Evolutionary conservation across 495 filamentous ascomycete species (phyloP), one percentile per base, ranked within the genome.

Genomic region (Pseudoneurospora amorphoporcata): DNA sequence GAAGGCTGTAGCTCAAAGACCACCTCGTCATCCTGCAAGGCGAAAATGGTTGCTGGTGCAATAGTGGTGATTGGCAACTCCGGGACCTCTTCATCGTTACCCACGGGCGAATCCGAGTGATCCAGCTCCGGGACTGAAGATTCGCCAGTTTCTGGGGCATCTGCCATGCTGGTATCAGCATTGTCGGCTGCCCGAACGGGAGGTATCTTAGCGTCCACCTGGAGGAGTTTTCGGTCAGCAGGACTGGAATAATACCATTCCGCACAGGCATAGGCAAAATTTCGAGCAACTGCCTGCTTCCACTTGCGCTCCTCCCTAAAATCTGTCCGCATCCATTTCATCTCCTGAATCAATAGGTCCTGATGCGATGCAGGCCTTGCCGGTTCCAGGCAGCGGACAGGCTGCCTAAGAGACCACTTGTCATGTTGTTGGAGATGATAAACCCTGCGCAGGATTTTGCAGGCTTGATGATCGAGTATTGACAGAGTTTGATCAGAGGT

Each of bases 301-400:
- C 93, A 97, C 79, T 96, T 97, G 38, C 92, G 83, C 80, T 99
- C 95, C 82, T 97, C 92, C 39, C 91, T 86, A 76, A 98, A 98
- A 83, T 99, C 95, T 3, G 93, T 97, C 43, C 93, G 88, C 90
- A 99, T 93, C 96, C 95, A 98, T 80, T 93, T 97, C 88, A 94
- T 92, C 81, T 99, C 93, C 74, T 93, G 87, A 9, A 98, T 82
- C 47, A 98, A 80, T 58, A 95, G 86, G 83, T 99, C 95, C 87
- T 88, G 90, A 79, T 98, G 94, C 7, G 89, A 87, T 3, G 87
- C 84, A 14, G 90, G 89, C 43, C 93, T 87, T 8, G 85, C 84
- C 39, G 96, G 95, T 78, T 99, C 95, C 3, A 87, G 83, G 39
- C 88, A 89, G 68, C 92, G 90, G 75, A 94, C 89, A 68, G 94